phyloP scores from a whole-genome alignment of 2,329 filamentous ascomycete species.

The Decorospora gaudefroyi region DNA sequence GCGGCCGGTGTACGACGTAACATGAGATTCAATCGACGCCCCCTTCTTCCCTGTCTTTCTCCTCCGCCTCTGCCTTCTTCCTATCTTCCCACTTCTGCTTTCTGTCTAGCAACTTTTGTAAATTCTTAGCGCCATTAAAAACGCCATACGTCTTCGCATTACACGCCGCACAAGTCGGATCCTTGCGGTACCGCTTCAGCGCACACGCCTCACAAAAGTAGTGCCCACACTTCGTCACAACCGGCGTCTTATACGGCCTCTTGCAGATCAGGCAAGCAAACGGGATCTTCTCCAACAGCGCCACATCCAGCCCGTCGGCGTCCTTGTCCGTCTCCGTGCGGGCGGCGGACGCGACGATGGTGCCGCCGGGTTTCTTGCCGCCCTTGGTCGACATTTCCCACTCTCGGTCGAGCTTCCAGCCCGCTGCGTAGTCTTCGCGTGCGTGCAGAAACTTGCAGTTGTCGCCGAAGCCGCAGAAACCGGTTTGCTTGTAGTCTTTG shows the following conservation, averaged over 20 bases:
- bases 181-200: conserved; percentile 80
- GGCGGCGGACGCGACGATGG: conserved; percentile 63
- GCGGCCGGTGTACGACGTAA: too few relatives aligned
- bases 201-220: conserved; percentile 96
- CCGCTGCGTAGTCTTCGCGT: conserved; percentile 80
- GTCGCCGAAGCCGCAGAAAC: conserved; percentile 71
- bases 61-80: conserved; percentile 60
- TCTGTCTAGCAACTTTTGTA: conserved; percentile 78
- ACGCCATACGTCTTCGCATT: conserved; percentile 83
- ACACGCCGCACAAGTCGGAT: conserved; percentile 84
- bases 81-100: conserved; percentile 66
- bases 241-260: conserved; percentile 74
- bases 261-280: conserved; percentile 90
- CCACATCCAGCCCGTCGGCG: conserved; percentile 65
- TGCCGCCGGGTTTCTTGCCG: conserved; percentile 57
- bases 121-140: conserved; percentile 83
- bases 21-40: conserved; percentile 24
- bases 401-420: conserved; percentile 92
- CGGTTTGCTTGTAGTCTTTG: conserved; percentile 84
- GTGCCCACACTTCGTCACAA: conserved; percentile 89
- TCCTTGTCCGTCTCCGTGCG: conserved; percentile 50
- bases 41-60: conserved; percentile 42
- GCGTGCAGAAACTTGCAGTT: conserved; percentile 81
- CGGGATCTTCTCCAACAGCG: conserved; percentile 78
- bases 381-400: conserved; percentile 83